Evolutionary conservation across 192 early-diverging fungal species (phyloP).

Genomic region (Coemansia sp.): DNA sequence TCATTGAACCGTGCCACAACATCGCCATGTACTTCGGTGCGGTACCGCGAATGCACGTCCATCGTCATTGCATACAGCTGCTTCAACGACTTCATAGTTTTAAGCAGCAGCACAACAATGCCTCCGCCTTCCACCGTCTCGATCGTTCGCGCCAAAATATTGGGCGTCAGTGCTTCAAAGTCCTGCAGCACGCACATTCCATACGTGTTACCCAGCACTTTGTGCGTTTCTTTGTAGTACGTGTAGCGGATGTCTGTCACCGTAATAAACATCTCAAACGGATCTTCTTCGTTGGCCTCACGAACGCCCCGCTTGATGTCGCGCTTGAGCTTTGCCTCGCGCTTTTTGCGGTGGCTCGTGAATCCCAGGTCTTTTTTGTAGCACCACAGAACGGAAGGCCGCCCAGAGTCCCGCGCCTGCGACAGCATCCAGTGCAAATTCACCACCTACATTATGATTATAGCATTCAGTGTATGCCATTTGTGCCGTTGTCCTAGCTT

Average conservation of each 20-base stretch:
- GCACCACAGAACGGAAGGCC: constrained; percentile 98
- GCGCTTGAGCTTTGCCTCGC: constrained; percentile 92
- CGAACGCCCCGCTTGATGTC: constrained; percentile 89
- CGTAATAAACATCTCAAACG: constrained; percentile 97
- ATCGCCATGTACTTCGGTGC: constrained; percentile 91
- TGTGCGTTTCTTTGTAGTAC: constrained; percentile 99
- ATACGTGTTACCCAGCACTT: constrained; percentile 96
- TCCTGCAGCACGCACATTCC: constrained; percentile 99
- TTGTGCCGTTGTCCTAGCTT: neutral
- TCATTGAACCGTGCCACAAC: constrained; percentile 97
- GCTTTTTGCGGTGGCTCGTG: constrained; percentile 92
- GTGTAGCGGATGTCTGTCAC: constrained; percentile 96
- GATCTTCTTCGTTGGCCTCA: constrained; percentile 92
- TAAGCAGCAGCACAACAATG: constrained; percentile 87
- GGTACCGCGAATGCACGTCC: constrained; percentile 96
- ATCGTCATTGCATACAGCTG: constrained; percentile 98
- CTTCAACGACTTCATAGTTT: constrained; percentile 93
- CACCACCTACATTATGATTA: constrained; percentile 66
- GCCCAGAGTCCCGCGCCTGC: constrained; percentile 83
- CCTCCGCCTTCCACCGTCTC: constrained; percentile 99
- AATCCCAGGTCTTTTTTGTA: constrained; percentile 99
- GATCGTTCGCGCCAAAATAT: constrained; percentile 92
- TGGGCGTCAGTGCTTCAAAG: constrained; percentile 98
- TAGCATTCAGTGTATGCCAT: neutral
- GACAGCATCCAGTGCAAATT: constrained; percentile 96